A percentile compares a stretch with the other conserved stretches of the same genome.
Conservation (phyloP, 1,139 yeast species). For the Magnusiomyces clavatus region DNA sequence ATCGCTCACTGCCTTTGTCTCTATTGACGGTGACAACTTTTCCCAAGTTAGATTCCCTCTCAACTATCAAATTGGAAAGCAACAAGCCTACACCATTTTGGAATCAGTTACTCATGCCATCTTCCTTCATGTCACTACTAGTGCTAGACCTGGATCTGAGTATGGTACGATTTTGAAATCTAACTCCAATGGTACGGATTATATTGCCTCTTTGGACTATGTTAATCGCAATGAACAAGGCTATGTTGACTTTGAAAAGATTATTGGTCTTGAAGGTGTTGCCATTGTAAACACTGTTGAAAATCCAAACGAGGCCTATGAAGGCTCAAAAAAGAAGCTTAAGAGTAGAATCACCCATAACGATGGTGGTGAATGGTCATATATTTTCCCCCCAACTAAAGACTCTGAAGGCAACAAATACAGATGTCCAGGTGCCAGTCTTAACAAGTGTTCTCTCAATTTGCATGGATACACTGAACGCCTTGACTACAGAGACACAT, state of each 20-base stretch:
- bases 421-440: conserved; percentile 37
- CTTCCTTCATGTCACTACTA: conserved; percentile 76
- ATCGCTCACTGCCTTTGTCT: conserved; percentile 58
- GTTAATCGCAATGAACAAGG: conserved; percentile 74
- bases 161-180: conserved; percentile 83
- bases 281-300: conserved; percentile 62
- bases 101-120: conserved; percentile 70
- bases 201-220: conserved; percentile 58
- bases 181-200: conserved; percentile 92
- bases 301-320: conserved; percentile 40
- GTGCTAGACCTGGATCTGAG: conserved; percentile 44
- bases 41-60: conserved; percentile 78
- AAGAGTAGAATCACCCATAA: conserved; percentile 74
- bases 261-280: conserved; percentile 85
- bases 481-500: conserved; percentile 73
- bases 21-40: conserved; percentile 73
- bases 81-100: conserved; percentile 78
- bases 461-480: conserved; percentile 91
- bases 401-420: conserved; percentile 58
- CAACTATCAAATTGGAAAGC: conserved; percentile 51
- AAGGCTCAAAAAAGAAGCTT: conserved; percentile 45
- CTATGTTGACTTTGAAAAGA: conserved; percentile 80
- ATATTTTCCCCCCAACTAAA: conserved; percentile 53
- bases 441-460: conserved; percentile 68
- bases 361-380: conserved; percentile 88